Base-by-base conservation (phyloP, 495 filamentous ascomycete genomes). In the Sporormia fimetaria region DNA sequence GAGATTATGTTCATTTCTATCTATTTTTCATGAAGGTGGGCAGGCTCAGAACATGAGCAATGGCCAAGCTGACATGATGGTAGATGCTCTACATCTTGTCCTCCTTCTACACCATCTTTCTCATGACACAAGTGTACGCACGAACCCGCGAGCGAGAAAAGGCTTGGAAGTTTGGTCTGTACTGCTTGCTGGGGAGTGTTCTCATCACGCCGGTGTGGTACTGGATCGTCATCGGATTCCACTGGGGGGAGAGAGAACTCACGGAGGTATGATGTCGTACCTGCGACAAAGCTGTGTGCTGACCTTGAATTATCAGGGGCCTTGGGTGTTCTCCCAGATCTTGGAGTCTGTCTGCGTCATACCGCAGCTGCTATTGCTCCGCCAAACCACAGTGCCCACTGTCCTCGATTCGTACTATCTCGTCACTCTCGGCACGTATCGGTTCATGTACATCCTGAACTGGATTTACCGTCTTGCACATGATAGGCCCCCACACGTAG, bases 401-500 rank as follows among this genome's bases (percentile, higher is more conserved):
- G 90, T 94, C 25, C 87, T 98, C 62, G 84, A 93, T 55, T 90
- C 83, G 6, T 94, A 81, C 63, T 98, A 98, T 61, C 79, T 96
- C 30, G 64, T 88, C 21, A 75, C 84, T 4, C 70, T 96, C 1
- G 92, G 92, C 21, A 78, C 80, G 9, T 98, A 96, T 67, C 82
- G 90, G 38, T 81, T 67, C 25, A 71, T 96, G 37, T 95, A 96
- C 65, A 78, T 94, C 44, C 61, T 93, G 31, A 95, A 94, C 58
- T 96, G 90, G 90, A 77, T 95, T 47, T 58, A 74, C 14, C 77
- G 82, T 3, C 69, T 68, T 29, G 59, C 77, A 12, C 70, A 74
- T 40, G 46, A 40, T 10, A 58, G 65, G 9, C 73, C 75, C 41
- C 56, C 65, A n/a, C 61, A 67, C 36, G 73, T 75, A 47, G 83